These are phyloP conservation scores for Hyparrhenia diplandra DNA, from an alignment of 176 grass and related monocot genomes.

Conservation along the genomic window DNA sequence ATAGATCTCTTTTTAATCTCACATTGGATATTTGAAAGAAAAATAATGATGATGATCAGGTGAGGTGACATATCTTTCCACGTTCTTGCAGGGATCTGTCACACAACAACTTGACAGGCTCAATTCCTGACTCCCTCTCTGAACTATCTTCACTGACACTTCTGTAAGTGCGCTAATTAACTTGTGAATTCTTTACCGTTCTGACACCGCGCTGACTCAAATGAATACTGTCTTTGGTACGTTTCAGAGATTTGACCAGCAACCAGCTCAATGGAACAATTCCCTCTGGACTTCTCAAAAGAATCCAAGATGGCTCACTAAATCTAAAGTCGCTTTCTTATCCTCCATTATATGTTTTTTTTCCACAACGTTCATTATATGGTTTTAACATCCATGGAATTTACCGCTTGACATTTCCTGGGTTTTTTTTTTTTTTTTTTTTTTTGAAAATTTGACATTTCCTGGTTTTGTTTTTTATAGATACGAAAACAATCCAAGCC, in stretches of 20 bases:
- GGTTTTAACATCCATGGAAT: neutral
- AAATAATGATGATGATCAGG: neutral
- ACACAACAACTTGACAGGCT: slow-evolving; percentile 47
- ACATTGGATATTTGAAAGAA: neutral
- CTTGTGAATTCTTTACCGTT: neutral
- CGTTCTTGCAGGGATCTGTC: slow-evolving; percentile 46
- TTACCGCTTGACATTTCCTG: neutral
- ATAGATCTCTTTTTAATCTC: neutral
- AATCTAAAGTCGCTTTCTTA: slow-evolving; percentile 20
- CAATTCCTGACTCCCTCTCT: slow-evolving; percentile 43
- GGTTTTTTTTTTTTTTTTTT: neutral
- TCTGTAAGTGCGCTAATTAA: slow-evolving; percentile 37
- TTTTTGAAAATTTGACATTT: neutral
- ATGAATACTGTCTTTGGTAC: neutral
- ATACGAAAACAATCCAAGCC: slow-evolving; percentile 25
- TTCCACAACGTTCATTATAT: no score
- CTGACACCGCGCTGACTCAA: neutral
- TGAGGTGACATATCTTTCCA: neutral
- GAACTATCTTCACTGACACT: slow-evolving; percentile 27
- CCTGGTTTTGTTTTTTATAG: neutral
- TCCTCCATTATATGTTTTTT: no score
- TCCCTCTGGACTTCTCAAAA: slow-evolving; percentile 41
- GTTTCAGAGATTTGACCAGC: slow-evolving; percentile 46
- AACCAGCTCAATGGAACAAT: slow-evolving; percentile 48
- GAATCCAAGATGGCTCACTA: slow-evolving; percentile 31